Evolutionary conservation across 805 yeast genomes (phyloP).

Genomic region (Teunomyces gatunensis): DNA sequence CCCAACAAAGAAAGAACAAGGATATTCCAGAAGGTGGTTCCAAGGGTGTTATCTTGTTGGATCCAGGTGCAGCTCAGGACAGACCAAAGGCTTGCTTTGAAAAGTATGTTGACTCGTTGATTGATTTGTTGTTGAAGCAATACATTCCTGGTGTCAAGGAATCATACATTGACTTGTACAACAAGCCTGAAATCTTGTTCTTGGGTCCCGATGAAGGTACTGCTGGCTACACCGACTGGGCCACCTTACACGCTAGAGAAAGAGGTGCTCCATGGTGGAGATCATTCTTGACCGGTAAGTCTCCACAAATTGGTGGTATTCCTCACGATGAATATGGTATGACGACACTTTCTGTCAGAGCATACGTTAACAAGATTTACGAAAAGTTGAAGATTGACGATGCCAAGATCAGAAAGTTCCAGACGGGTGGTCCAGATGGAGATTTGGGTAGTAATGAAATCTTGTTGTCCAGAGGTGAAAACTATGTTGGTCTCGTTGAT

Average conservation of each 20-base stretch:
- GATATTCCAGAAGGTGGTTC: slow-evolving; percentile 99
- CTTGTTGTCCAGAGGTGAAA: slow-evolving; percentile 76
- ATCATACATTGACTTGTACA: slow-evolving; percentile 78
- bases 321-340: slow-evolving; percentile 98
- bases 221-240: slow-evolving; percentile 95
- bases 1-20: slow-evolving; percentile 95
- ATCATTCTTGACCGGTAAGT: slow-evolving; percentile 95
- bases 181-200: slow-evolving; percentile 83
- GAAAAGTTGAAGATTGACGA: slow-evolving; percentile 67
- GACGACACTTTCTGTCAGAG: slow-evolving; percentile 93
- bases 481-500: slow-evolving; percentile 85
- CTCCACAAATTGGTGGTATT: slow-evolving; percentile 90
- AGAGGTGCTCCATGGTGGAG: slow-evolving; percentile 99
- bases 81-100: slow-evolving; percentile 82
- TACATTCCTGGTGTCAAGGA: slow-evolving; percentile 75
- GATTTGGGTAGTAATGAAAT: slow-evolving; percentile 97
- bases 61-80: slow-evolving; percentile 72
- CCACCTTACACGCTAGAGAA: slow-evolving; percentile 84
- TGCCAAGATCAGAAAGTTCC: slow-evolving; percentile 68
- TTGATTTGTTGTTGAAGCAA: slow-evolving; percentile 77
- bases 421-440: slow-evolving; percentile 99
- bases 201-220: slow-evolving; percentile 99
- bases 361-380: slow-evolving; percentile 84
- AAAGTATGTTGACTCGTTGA: slow-evolving; percentile 87
- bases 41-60: slow-evolving; percentile 90